Percentiles rank a stretch among this genome's conserved stretches.
Conservation (phyloP, 2,329 filamentous ascomycete species). For the Fusarium scirpi region DNA sequence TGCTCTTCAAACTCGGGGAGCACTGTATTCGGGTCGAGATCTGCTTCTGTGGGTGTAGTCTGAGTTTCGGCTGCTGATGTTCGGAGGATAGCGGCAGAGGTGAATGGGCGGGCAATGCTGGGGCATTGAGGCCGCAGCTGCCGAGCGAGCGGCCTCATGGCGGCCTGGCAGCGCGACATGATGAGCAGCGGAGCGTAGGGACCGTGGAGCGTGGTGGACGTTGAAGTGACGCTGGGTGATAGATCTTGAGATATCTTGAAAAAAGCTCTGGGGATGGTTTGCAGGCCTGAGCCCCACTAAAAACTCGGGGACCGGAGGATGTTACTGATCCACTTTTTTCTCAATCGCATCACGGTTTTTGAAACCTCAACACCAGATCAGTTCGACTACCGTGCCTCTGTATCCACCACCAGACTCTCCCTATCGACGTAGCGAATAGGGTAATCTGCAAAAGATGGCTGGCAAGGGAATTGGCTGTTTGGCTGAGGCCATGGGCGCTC, state of each 20-base stretch:
- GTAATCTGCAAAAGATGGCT: constrained; percentile 53
- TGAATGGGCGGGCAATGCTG: constrained; percentile 50
- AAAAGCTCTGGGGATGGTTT: constrained; percentile 48
- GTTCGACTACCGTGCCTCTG: neutral
- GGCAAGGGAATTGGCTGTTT: constrained; percentile 63
- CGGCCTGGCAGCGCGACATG: constrained; percentile 72
- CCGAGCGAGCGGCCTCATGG: constrained; percentile 67
- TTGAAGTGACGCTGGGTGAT: constrained; percentile 28
- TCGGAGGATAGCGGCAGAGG: constrained; percentile 49
- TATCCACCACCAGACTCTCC: constrained; percentile 23
- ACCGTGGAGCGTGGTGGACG: constrained; percentile 15
- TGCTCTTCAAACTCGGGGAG: constrained; percentile 69
- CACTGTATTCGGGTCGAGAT: constrained; percentile 76
- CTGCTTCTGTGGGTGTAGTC: constrained; percentile 47
- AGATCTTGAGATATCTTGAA: constrained; percentile 35
- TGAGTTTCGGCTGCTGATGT: constrained; percentile 47
- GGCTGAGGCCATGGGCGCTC: constrained; percentile 63
- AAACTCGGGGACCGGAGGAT: constrained; percentile 46
- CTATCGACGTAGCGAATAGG: constrained; percentile 4
- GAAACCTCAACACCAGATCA: constrained; percentile 31
- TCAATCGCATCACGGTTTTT: constrained; percentile 46
- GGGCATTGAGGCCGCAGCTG: constrained; percentile 60
- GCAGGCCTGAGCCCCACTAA: constrained; percentile 45
- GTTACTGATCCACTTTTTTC: constrained; percentile 46
- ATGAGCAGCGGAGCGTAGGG: constrained; percentile 33